Base-by-base conservation (phyloP, 1,284 basidiomycete species). In the Ceratobasidium sp. region DNA sequence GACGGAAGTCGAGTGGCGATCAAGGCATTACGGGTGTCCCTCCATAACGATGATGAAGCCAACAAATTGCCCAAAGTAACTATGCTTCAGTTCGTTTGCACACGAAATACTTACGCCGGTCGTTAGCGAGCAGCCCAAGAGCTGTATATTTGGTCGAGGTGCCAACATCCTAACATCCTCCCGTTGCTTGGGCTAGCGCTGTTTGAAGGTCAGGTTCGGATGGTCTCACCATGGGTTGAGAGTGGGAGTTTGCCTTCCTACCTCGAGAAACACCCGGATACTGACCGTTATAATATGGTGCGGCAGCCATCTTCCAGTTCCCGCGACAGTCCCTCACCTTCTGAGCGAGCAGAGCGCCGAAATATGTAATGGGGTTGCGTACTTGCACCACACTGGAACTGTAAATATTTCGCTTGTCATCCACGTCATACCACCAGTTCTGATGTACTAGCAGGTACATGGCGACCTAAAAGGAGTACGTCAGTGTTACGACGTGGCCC, bases 221-320 rank as follows among this genome's bases (percentile, higher is more conserved):
- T 75, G 72, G 72, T 75, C 1, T 63, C 71, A 6, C 58, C 18
- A 1, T 73, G 71, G 71, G 51, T 64, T 10, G 58, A 73, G 26
- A 64, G 66, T 33, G 72, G 72, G 12, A 33, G 42, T 44, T 26
- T 64, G 12, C 15, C 9, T 6, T 15, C 23, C 20, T 64, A 63
- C 26, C 42, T 75, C 18, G n/a, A 20, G 6, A 46, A 23, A 9
- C 44, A 66, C n/a, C 46, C 44, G 4, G 33, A 3, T 12, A 28
- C 23, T n/a, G 26, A 75, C 33, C 72, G 44, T n/a, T 53, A 26
- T 33, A 7, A 55, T 23, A 5, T 75, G 72, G 60, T 64, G 28
- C 40, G 56, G 46, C 18, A 0, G 13, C 10, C 23, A 23, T 5
- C 10, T 23, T 20, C 13, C 46, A 28, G 4, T 13, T 13, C 15